Conservation (phyloP, 495 filamentous ascomycete genomes). For the Penicillium argentinense region DNA sequence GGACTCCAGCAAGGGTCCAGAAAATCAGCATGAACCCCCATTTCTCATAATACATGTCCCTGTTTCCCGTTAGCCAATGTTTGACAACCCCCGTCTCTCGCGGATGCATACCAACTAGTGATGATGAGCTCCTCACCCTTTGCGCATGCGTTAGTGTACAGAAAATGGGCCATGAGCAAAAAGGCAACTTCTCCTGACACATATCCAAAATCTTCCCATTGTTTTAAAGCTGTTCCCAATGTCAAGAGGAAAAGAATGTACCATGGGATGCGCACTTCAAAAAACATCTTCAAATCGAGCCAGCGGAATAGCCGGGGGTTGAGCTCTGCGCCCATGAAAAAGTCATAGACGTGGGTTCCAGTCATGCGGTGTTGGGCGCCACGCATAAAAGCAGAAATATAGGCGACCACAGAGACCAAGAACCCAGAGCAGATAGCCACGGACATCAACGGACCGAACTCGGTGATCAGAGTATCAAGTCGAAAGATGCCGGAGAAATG, state of each 20-base stretch:
- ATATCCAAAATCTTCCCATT: slow-evolving; percentile 88
- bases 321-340: slow-evolving; percentile 98
- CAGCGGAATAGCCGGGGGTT: slow-evolving; percentile 93
- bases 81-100: neutral
- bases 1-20: slow-evolving; percentile 97
- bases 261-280: slow-evolving; percentile 96
- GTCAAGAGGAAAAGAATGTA: slow-evolving; percentile 85
- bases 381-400: slow-evolving; percentile 75
- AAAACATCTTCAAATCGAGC: slow-evolving; percentile 99
- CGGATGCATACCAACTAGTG: slow-evolving; percentile 68
- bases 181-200: slow-evolving; percentile 88
- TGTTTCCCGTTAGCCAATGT: slow-evolving; percentile 14
- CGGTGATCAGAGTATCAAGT: slow-evolving; percentile 90
- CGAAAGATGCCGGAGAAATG: slow-evolving; percentile 84
- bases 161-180: slow-evolving; percentile 87
- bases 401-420: slow-evolving; percentile 75
- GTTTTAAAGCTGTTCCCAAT: slow-evolving; percentile 76
- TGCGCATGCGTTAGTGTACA: slow-evolving; percentile 94
- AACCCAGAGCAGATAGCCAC: slow-evolving; percentile 91
- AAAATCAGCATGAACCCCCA: slow-evolving; percentile 99
- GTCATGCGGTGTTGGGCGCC: slow-evolving; percentile 91
- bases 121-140: slow-evolving; percentile 96
- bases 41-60: slow-evolving; percentile 99
- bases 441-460: slow-evolving; percentile 87
- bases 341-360: slow-evolving; percentile 88